Conservation (phyloP, 768 basidiomycete species). For the Pisolithus orientalis region DNA sequence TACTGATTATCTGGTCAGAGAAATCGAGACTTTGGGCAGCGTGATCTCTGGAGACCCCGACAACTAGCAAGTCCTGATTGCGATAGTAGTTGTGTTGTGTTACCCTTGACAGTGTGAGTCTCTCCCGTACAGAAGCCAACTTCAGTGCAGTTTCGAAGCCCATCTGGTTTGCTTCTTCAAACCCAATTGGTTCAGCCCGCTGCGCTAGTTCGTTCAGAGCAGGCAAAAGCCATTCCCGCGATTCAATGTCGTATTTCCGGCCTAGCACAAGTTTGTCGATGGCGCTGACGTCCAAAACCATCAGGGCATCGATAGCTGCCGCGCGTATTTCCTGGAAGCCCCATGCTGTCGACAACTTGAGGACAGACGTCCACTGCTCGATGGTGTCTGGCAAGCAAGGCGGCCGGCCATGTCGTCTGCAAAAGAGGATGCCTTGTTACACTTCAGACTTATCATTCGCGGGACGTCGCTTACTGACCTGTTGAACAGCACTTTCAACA, state of each 20-base stretch:
- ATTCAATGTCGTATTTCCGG: background rate
- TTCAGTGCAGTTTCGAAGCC: slow-evolving; percentile 2
- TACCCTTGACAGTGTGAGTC: background rate
- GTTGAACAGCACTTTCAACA: background rate
- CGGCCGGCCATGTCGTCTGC: background rate
- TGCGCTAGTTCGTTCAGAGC: background rate
- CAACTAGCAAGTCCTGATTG: no score
- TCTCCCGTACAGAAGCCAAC: slow-evolving; percentile 2
- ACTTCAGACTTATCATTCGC: background rate
- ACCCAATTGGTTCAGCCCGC: background rate
- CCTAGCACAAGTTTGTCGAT: background rate
- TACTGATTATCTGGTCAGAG: no score
- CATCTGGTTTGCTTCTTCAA: slow-evolving; percentile 1
- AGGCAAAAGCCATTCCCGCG: no score
- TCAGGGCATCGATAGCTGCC: background rate
- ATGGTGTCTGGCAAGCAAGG: background rate
- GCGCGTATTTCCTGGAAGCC: background rate
- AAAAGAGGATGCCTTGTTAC: background rate
- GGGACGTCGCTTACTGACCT: background rate
- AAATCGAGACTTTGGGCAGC: no score
- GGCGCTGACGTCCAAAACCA: background rate
- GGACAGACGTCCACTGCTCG: background rate
- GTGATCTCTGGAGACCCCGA: no score
- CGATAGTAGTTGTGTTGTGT: no score
- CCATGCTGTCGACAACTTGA: background rate